Conservation (phyloP, 106 monocot genomes). For the Dendrobium nobile region DNA sequence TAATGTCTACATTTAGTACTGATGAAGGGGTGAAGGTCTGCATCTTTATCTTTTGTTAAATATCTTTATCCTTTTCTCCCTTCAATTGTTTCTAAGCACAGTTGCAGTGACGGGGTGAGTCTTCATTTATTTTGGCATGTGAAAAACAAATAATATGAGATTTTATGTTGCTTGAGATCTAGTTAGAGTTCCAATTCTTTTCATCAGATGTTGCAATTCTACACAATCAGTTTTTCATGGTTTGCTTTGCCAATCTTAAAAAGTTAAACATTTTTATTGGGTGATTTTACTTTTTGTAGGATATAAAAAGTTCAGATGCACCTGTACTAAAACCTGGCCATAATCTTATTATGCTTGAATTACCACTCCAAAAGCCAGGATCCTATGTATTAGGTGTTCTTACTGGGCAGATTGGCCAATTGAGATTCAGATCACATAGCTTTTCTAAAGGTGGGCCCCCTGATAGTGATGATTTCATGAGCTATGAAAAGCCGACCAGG, state of each 20-base stretch:
- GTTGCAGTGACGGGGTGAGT: not conserved
- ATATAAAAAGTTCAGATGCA: constrained; percentile 58
- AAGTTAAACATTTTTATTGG: not conserved
- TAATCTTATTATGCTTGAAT: constrained; percentile 34
- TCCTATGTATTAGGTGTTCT: no score
- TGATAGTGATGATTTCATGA: constrained; percentile 99
- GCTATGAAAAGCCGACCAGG: constrained; percentile 87
- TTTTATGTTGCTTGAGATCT: not conserved
- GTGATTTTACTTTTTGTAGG: constrained; percentile 37
- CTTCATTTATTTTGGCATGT: not conserved
- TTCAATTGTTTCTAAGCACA: not conserved
- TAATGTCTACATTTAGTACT: constrained; percentile 58
- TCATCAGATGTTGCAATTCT: not conserved
- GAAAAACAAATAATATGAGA: not conserved
- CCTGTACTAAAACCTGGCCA: constrained; percentile 72
- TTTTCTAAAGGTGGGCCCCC: constrained; percentile 85
- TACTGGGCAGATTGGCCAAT: constrained; percentile 64
- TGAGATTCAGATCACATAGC: constrained; percentile 91
- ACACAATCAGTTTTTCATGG: not conserved
- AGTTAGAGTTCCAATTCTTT: constrained; percentile 1
- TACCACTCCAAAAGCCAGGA: no score
- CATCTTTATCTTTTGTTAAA: not conserved
- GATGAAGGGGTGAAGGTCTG: constrained; percentile 91
- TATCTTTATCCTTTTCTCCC: not conserved
- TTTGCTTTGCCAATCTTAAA: not conserved